Evolutionary conservation across 2,329 filamentous ascomycete species (phyloP).

Genomic region (Tolypocladium amazonense): DNA sequence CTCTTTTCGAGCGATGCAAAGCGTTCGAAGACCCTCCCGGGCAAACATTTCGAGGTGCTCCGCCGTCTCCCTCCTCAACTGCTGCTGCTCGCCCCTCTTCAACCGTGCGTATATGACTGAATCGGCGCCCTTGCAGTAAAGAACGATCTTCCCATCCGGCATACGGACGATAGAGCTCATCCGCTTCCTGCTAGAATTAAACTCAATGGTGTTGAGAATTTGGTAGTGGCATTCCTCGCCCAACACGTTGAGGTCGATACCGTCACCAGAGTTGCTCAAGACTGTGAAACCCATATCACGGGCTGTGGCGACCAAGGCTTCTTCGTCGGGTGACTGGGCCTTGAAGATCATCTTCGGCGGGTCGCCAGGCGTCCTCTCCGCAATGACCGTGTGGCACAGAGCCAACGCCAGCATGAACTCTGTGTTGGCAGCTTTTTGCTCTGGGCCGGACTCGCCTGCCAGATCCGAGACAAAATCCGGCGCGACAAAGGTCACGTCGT

Average conservation of each 20-base stretch:
- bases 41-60: constrained; percentile 97
- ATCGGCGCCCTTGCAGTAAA: constrained; percentile 97
- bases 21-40: constrained; percentile 82
- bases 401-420: constrained; percentile 92
- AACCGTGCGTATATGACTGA: constrained; percentile 93
- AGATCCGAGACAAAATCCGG: constrained; percentile 83
- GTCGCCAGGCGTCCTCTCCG: constrained; percentile 82
- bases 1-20: constrained; percentile 82
- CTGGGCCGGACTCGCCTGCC: constrained; percentile 61
- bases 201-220: constrained; percentile 90
- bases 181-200: constrained; percentile 91
- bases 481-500: constrained; percentile 84
- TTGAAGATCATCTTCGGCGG: constrained; percentile 89
- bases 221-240: constrained; percentile 78
- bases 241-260: constrained; percentile 76
- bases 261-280: constrained; percentile 66
- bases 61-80: constrained; percentile 73
- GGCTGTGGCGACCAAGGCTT: constrained; percentile 85
- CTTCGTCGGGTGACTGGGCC: constrained; percentile 93
- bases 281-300: constrained; percentile 94
- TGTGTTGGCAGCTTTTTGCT: constrained; percentile 69
- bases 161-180: constrained; percentile 97
- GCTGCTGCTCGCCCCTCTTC: constrained; percentile 72
- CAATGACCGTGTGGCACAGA: constrained; percentile 94
- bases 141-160: constrained; percentile 78